phyloP scores from a whole-genome alignment of 2,329 filamentous ascomycete species.

The Penicillium sp. region DNA sequence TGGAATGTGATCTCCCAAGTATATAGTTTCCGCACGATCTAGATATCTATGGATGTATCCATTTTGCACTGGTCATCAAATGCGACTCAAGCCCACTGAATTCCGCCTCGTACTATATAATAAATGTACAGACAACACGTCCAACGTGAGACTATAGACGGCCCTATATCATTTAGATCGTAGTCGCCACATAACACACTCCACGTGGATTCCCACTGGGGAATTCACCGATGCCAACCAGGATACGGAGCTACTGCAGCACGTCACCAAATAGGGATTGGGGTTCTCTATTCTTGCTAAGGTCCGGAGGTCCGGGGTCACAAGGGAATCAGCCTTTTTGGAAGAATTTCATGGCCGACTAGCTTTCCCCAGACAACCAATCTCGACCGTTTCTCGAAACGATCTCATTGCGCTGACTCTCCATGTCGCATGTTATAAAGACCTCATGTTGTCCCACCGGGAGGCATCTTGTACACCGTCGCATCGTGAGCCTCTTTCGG shows the following conservation, averaged over 20 bases:
- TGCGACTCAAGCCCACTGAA: too few relatives aligned
- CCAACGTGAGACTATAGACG: too few relatives aligned
- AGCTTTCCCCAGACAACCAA: slow-evolving; percentile 7
- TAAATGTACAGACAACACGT: too few relatives aligned
- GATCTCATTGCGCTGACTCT: slow-evolving; percentile 1
- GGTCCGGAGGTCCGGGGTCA: slow-evolving; percentile 17
- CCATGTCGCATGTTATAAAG: slow-evolving; percentile 19
- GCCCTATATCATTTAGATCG: too few relatives aligned
- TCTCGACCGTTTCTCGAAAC: slow-evolving; percentile 3
- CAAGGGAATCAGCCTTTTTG: slow-evolving; percentile 17
- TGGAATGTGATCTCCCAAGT: too few relatives aligned
- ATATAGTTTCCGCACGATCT: too few relatives aligned
- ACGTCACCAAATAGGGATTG: slow-evolving; percentile 17
- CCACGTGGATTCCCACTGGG: slow-evolving; percentile 17
- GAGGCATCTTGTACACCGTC: neutral
- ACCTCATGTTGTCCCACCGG: slow-evolving; percentile 12
- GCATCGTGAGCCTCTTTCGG: neutral
- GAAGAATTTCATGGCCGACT: slow-evolving; percentile 14
- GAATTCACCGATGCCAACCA: slow-evolving; percentile 21
- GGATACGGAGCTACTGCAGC: slow-evolving; percentile 21
- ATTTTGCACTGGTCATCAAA: too few relatives aligned
- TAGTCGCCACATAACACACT: neutral
- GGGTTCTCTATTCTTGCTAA: slow-evolving; percentile 10
- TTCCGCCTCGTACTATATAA: too few relatives aligned
- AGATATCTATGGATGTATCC: too few relatives aligned